These are phyloP conservation scores for Hemisphaericaspora subhashii DNA, from an alignment of 1,139 yeast species.

Conservation along the genomic window DNA sequence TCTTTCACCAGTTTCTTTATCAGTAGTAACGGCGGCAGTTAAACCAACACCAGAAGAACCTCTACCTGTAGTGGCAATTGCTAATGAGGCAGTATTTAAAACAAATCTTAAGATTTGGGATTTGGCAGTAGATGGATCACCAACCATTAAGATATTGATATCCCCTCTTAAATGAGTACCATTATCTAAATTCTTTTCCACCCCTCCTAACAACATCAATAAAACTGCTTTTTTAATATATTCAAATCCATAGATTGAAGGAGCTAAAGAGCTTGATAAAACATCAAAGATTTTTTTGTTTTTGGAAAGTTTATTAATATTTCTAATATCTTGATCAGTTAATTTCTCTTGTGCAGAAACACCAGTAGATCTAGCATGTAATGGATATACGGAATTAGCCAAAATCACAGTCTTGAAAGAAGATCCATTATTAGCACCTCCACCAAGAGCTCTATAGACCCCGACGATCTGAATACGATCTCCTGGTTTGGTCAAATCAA, in stretches of 20 bases:
- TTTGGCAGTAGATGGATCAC: slow-evolving; percentile 98
- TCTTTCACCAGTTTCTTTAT: slow-evolving; percentile 95
- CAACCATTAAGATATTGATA: slow-evolving; percentile 92
- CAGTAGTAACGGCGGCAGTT: slow-evolving; percentile 97
- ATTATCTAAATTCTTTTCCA: slow-evolving; percentile 88
- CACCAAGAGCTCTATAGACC: slow-evolving; percentile 89
- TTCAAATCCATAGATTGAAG: slow-evolving; percentile 93
- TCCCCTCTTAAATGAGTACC: slow-evolving; percentile 99
- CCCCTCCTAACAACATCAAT: slow-evolving; percentile 90
- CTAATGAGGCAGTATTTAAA: slow-evolving; percentile 88
- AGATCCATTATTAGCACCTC: slow-evolving; percentile 63
- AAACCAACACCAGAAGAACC: slow-evolving; percentile 99
- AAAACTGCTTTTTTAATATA: slow-evolving; percentile 88
- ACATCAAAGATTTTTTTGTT: slow-evolving; percentile 70
- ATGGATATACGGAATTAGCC: slow-evolving; percentile 85
- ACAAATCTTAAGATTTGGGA: slow-evolving; percentile 94
- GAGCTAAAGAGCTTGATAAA: slow-evolving; percentile 86
- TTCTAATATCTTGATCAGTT: slow-evolving; percentile 81
- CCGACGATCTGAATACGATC: slow-evolving; percentile 95
- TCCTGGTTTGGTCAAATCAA: slow-evolving; percentile 91
- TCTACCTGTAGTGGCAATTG: slow-evolving; percentile 98
- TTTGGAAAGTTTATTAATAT: slow-evolving; percentile 76
- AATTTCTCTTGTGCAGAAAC: slow-evolving; percentile 74
- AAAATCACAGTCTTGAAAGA: slow-evolving; percentile 78
- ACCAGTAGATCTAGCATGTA: slow-evolving; percentile 87